Base-by-base conservation (phyloP, 2,329 filamentous ascomycete genomes). In the Trichoderma cornu-damae region DNA sequence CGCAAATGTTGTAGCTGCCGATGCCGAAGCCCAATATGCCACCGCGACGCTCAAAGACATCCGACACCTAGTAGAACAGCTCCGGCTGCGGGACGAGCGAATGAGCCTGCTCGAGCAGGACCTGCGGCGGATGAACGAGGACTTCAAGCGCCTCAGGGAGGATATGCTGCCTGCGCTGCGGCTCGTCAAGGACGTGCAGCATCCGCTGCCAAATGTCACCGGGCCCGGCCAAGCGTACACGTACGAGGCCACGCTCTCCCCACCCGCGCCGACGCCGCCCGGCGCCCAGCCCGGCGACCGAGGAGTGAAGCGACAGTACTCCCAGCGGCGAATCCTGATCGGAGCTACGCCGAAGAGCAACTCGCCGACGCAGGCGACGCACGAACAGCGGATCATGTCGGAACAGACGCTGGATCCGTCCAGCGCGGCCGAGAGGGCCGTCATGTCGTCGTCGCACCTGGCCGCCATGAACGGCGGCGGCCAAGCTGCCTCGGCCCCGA, bases 1-100 rank as follows among this genome's bases (percentile, higher is more conserved):
- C 32, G 51, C 26, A 9, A 35, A 46, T 12, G n/a, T 18, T 28
- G 16, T 68, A 96, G 93, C 94, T 62, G 93, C 91, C 69, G 94
- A 96, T 69, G 88, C 88, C 62, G 89, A 92, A 70, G 86, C 85
- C 43, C 87, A 92, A 70, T 91, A 96, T 68, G 85, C 89, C 57
- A 88, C 86, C 38, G 93, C 93, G 4, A 96, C 92, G 1, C 85
- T 96, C 64, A 93, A 96, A 67, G 94, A 99, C 68, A 90, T 99
- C 67, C 88, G 90, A 62, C 86, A 92, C 53, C 82, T 99, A 18
- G 93, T 96, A 61, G 89, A 93, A 67, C 91, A 95, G 61, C 85
- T 99, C 44, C 86, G 89, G 63, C 78, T 95, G 61, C 88, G 94
- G 64, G 94, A 99, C 70, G 90, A 96, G 73, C 86, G 91, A 59